Evolutionary conservation across 2,329 filamentous ascomycete species (phyloP).

Genomic region (Acarospora socialis): DNA sequence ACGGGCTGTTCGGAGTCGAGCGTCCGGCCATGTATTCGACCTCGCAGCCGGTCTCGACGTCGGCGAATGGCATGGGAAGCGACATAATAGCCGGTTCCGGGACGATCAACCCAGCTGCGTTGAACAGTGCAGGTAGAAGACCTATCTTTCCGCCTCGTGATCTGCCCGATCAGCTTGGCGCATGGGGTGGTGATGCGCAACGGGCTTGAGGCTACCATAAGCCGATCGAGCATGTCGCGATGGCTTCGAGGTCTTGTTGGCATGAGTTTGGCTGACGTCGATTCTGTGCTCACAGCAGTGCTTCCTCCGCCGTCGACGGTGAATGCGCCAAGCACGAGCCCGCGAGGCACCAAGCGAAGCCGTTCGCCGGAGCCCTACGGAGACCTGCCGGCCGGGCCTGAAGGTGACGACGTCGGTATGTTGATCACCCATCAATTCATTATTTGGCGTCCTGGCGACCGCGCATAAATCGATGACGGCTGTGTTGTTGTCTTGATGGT

Average conservation of each 20-base stretch:
- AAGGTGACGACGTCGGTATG: slow-evolving; percentile 66
- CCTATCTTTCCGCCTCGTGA: slow-evolving; percentile 23
- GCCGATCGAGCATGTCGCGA: too few species aligned
- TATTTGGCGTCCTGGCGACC: too few species aligned
- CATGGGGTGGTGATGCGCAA: slow-evolving; percentile 6
- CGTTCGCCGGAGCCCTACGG: slow-evolving; percentile 57
- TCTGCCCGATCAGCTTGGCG: slow-evolving; percentile 9
- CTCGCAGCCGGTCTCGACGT: slow-evolving; percentile 36
- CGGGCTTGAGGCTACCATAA: too few species aligned
- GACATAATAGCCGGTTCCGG: slow-evolving; percentile 56
- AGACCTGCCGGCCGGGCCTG: slow-evolving; percentile 40
- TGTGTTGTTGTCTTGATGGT: slow-evolving; percentile 2
- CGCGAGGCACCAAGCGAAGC: slow-evolving; percentile 65
- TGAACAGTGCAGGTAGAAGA: slow-evolving; percentile 61
- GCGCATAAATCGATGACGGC: too few species aligned
- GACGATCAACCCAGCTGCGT: slow-evolving; percentile 79
- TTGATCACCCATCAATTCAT: slow-evolving; percentile 26
- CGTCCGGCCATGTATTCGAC: slow-evolving; percentile 32
- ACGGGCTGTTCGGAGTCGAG: slow-evolving; percentile 14
- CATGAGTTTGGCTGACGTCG: too few species aligned
- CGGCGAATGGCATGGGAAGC: slow-evolving; percentile 47
- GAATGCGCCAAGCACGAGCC: slow-evolving; percentile 39
- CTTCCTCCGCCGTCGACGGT: slow-evolving; percentile 25
- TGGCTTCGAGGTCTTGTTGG: too few species aligned
- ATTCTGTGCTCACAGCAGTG: too few species aligned